Conservation (phyloP, 345 rosid species). For the Camelina hispida region DNA sequence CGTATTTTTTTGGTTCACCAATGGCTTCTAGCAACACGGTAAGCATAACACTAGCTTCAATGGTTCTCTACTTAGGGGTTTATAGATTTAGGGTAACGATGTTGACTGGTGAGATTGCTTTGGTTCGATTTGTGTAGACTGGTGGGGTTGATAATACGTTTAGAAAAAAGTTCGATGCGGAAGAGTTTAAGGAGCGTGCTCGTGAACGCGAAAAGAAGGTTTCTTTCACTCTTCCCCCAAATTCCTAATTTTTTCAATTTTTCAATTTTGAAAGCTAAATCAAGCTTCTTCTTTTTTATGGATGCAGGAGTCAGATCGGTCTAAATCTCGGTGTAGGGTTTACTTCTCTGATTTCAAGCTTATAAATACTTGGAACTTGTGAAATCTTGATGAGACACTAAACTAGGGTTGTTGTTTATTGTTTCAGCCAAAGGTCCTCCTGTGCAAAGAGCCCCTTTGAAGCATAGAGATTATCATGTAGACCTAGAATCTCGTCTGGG, state of each 20-base stretch:
- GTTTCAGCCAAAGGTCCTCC: slow-evolving; percentile 82
- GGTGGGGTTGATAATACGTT: slow-evolving; percentile 84
- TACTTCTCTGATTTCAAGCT: slow-evolving; percentile 19
- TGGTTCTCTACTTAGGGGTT: not conserved
- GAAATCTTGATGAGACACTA: not conserved
- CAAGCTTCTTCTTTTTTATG: not conserved
- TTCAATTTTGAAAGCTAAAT: slow-evolving; percentile 11
- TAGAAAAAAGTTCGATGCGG: slow-evolving; percentile 80
- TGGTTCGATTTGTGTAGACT: slow-evolving; percentile 47
- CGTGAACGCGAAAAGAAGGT: slow-evolving; percentile 91
- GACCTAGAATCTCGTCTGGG: slow-evolving; percentile 97
- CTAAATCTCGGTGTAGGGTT: slow-evolving; percentile 73
- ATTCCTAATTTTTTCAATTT: not conserved
- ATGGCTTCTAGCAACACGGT: slow-evolving; percentile 60
- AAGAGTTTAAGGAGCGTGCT: slow-evolving; percentile 82
- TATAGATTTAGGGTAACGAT: not conserved
- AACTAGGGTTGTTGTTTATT: slow-evolving; percentile 23
- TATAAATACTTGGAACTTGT: not conserved
- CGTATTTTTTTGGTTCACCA: slow-evolving; percentile 5
- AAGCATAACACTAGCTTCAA: slow-evolving; percentile 28
- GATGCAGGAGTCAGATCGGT: slow-evolving; percentile 72
- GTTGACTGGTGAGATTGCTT: not conserved
- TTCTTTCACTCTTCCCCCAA: not conserved
- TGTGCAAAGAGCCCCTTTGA: slow-evolving; percentile 93
- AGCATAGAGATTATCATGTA: slow-evolving; percentile 96